Evolutionary conservation across 2,329 filamentous ascomycete genomes (phyloP).

Genomic region (Fusarium keratoplasticum): DNA sequence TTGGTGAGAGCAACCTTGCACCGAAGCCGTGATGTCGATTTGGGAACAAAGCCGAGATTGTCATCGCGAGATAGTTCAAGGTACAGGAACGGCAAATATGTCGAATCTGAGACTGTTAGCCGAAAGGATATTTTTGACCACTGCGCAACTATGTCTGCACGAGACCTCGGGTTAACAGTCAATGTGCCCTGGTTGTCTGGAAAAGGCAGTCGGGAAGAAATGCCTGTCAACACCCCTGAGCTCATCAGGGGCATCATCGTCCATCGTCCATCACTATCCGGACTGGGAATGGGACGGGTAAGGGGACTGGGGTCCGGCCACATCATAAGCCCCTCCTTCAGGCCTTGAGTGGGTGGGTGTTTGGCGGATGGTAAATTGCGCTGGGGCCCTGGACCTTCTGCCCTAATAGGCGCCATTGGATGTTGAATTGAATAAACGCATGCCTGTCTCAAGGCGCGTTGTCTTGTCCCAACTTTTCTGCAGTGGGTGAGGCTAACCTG

Average conservation of each 20-base stretch:
- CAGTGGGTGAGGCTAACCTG: neutral
- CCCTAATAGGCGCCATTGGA: neutral
- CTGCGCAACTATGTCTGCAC: constrained; percentile 10
- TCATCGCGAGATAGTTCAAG: constrained; percentile 5
- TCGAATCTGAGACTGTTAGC: constrained; percentile 14
- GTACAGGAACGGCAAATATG: constrained; percentile 7
- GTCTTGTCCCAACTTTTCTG: neutral
- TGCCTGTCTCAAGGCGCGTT: neutral
- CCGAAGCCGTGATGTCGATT: constrained; percentile 8
- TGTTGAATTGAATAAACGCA: neutral
- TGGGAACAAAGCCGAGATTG: constrained; percentile 20
- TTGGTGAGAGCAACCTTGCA: constrained; percentile 14
- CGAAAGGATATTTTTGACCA: neutral
- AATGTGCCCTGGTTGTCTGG: neutral
- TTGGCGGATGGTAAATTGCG: constrained; percentile 42
- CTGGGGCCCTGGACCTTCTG: constrained; percentile 19
- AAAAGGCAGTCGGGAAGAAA: constrained; percentile 1
- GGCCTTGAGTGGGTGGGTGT: constrained; percentile 31
- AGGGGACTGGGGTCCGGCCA: constrained; percentile 20
- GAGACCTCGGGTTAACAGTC: constrained; percentile 2
- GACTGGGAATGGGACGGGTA: constrained; percentile 24
- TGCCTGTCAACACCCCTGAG: constrained; percentile 21
- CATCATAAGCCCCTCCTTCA: constrained; percentile 12
- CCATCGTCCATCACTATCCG: constrained; percentile 11
- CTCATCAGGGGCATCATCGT: constrained; percentile 28